Conservation (phyloP, 768 basidiomycete species). For the Panellus pusillus region DNA sequence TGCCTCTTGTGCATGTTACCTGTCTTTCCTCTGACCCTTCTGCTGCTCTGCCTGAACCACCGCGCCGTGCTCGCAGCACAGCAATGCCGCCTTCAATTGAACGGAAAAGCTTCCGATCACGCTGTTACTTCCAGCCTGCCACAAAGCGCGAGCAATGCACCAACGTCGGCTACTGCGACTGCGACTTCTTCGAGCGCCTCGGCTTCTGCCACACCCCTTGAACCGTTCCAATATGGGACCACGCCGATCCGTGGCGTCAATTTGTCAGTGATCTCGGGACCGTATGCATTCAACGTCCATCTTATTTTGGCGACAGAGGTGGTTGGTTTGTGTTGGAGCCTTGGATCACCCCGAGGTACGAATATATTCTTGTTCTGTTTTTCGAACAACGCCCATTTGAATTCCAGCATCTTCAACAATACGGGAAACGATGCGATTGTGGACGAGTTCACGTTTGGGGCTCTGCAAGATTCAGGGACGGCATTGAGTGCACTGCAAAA, state of each 20-base stretch:
- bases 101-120: conserved; percentile 13
- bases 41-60: conserved; percentile 25
- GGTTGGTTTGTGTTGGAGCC: conserved; percentile 73
- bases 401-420: conserved; percentile 49
- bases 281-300: neutral
- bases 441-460: conserved; percentile 65
- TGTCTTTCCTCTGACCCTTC: conserved; percentile 19
- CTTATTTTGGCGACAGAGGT: conserved; percentile 36
- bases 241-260: conserved; percentile 59
- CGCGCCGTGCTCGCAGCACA: conserved; percentile 23
- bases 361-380: too few relatives aligned
- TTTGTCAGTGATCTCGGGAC: conserved; percentile 42
- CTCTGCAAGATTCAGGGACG: conserved; percentile 43
- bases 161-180: conserved; percentile 8
- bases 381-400: too few relatives aligned
- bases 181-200: conserved; percentile 1
- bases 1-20: conserved; percentile 11
- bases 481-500: conserved; percentile 45
- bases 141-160: conserved; percentile 7
- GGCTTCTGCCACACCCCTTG: conserved; percentile 18
- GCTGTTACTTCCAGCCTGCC: neutral
- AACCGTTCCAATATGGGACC: conserved; percentile 43
- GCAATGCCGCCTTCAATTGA: conserved; percentile 32
- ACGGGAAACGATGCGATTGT: conserved; percentile 56
- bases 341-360: conserved; percentile 70